Evolutionary conservation across 108 stramenopile species (phyloP).

Genomic region (Craspedostauros australis): DNA sequence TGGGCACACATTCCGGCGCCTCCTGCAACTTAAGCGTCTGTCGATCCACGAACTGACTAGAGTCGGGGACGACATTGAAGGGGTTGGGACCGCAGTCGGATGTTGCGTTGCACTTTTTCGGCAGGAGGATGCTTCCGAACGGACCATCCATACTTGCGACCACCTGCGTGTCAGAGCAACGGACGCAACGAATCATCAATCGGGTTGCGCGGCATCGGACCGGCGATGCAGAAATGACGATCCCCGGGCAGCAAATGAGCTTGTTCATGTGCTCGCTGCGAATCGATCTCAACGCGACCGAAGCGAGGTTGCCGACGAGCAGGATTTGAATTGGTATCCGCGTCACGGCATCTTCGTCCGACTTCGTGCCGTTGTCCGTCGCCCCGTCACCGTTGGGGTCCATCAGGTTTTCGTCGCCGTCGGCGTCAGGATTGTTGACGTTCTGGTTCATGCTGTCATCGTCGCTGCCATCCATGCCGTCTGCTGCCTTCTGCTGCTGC

Average conservation of each 20-base stretch:
- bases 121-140: slow-evolving; percentile 52
- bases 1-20: slow-evolving; percentile 85
- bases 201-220: slow-evolving; percentile 76
- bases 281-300: slow-evolving; percentile 82
- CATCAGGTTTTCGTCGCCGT: slow-evolving; percentile 3
- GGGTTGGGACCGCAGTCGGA: slow-evolving; percentile 79
- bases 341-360: slow-evolving; percentile 8
- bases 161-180: slow-evolving; percentile 64
- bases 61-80: slow-evolving; percentile 88
- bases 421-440: slow-evolving; percentile 1
- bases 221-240: slow-evolving; percentile 87
- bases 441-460: not conserved
- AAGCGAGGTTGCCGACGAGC: slow-evolving; percentile 58
- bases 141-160: slow-evolving; percentile 45
- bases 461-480: not conserved
- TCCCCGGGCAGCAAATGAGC: slow-evolving; percentile 91
- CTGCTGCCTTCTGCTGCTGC: no score
- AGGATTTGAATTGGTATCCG: slow-evolving; percentile 66
- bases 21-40: slow-evolving; percentile 98
- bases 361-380: not conserved
- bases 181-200: slow-evolving; percentile 80
- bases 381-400: slow-evolving; percentile 1
- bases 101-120: slow-evolving; percentile 42
- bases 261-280: slow-evolving; percentile 92
- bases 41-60: slow-evolving; percentile 88